Conservation (phyloP, 495 filamentous ascomycete genomes). For the Annulohypoxylon nitens region DNA sequence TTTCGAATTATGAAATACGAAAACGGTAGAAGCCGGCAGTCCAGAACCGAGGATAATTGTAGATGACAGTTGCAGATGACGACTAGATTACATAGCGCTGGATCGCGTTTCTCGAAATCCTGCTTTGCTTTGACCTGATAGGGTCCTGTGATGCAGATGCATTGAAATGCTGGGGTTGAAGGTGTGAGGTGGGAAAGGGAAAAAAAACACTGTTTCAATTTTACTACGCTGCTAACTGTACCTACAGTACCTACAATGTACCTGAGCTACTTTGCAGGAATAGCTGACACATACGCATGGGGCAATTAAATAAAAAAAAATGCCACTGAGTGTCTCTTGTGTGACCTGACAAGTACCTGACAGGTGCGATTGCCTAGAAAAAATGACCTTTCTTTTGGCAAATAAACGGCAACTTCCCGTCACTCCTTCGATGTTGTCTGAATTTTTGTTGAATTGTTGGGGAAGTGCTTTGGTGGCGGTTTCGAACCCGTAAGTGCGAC, state of each 20-base stretch:
- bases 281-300: slow-evolving; percentile 23
- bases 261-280: neutral
- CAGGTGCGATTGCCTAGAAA: slow-evolving; percentile 9
- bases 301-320: neutral
- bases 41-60: slow-evolving; percentile 6
- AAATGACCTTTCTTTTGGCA: slow-evolving; percentile 22
- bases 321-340: slow-evolving; percentile 11
- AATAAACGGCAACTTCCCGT: slow-evolving; percentile 14
- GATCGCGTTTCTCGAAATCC: slow-evolving; percentile 5
- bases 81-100: slow-evolving; percentile 13
- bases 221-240: neutral
- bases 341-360: slow-evolving; percentile 32
- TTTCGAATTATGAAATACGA: slow-evolving; percentile 7
- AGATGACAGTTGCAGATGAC: slow-evolving; percentile 27
- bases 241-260: neutral
- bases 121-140: slow-evolving; percentile 28
- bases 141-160: neutral
- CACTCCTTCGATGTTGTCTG: slow-evolving; percentile 36
- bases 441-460: slow-evolving; percentile 58
- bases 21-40: slow-evolving; percentile 18
- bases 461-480: slow-evolving; percentile 46
- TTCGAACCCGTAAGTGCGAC: slow-evolving; percentile 34
- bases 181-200: slow-evolving; percentile 13
- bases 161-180: slow-evolving; percentile 27
- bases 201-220: slow-evolving; percentile 17